Evolutionary conservation across 139 green algal species (phyloP).

Genomic region (Eudorina sp.): DNA sequence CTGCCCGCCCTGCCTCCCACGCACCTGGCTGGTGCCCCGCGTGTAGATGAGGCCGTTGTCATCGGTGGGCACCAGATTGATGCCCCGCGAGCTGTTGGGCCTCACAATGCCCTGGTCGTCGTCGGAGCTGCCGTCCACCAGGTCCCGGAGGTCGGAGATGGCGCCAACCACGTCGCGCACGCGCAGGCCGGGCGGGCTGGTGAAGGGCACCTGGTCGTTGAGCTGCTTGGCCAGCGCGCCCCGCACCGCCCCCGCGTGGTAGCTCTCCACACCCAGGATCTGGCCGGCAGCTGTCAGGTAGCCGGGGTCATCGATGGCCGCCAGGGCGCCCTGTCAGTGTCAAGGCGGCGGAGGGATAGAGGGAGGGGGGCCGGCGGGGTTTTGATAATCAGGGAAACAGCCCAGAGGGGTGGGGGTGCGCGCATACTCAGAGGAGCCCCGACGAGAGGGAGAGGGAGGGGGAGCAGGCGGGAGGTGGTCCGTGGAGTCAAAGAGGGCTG

Average conservation of each 20-base stretch:
- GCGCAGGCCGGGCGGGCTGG: neutral
- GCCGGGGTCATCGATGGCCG: slow-evolving; percentile 39
- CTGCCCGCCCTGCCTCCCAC: neutral
- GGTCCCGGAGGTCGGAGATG: slow-evolving; percentile 61
- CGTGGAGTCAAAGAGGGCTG: too few relatives aligned
- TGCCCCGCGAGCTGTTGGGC: neutral
- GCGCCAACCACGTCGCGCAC: slow-evolving; percentile 42
- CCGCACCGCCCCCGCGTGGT: slow-evolving; percentile 69
- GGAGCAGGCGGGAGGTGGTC: too few relatives aligned
- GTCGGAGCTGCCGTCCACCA: slow-evolving; percentile 49
- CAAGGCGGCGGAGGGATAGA: too few relatives aligned
- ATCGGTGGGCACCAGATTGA: slow-evolving; percentile 29
- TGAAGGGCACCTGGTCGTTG: neutral
- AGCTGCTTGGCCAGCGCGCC: slow-evolving; percentile 26
- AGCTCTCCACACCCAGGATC: slow-evolving; percentile 69
- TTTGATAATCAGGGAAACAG: too few relatives aligned
- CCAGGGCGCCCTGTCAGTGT: slow-evolving; percentile 52
- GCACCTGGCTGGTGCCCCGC: slow-evolving; percentile 20
- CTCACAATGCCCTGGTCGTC: slow-evolving; percentile 29
- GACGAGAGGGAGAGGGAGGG: too few relatives aligned
- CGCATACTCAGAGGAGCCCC: too few relatives aligned
- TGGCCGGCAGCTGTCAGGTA: slow-evolving; percentile 57
- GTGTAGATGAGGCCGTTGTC: slow-evolving; percentile 45
- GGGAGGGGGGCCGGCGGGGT: too few relatives aligned
- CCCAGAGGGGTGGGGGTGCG: too few relatives aligned